Percentiles rank a stretch among this genome's conserved stretches.
Evolutionary conservation across 1,284 basidiomycete species (phyloP).

Genomic region (Trametes pubescens): DNA sequence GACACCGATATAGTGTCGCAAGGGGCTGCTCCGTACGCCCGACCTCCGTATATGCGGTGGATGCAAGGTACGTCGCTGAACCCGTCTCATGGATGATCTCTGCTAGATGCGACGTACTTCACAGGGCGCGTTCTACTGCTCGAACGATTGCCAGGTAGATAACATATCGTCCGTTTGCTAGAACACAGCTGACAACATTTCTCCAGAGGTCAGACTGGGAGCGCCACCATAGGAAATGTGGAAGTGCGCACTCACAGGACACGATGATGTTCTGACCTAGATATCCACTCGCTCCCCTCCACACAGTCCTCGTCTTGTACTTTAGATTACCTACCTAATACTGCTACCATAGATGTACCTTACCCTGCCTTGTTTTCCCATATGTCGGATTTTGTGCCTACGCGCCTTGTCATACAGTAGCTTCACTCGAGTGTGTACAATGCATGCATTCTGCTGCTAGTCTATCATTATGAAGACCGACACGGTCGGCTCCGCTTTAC

Average conservation of each 20-base stretch:
- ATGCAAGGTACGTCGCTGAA: slow-evolving; percentile 21
- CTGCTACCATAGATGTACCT: not conserved
- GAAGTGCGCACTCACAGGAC: slow-evolving; percentile 1
- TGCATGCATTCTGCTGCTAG: not conserved
- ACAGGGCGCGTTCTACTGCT: slow-evolving; percentile 38
- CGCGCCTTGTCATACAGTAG: not conserved
- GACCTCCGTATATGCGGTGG: slow-evolving; percentile 24
- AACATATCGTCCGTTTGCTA: not conserved
- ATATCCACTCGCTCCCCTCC: not conserved
- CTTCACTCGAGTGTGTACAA: not conserved
- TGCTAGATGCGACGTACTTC: not conserved
- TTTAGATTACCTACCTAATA: not conserved
- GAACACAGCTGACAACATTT: not conserved
- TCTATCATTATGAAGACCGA: not conserved
- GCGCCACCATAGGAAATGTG: slow-evolving; percentile 28
- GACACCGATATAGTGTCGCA: slow-evolving; percentile 12
- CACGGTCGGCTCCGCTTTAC: not conserved
- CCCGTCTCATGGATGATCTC: not conserved
- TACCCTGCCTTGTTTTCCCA: not conserved
- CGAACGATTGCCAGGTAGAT: slow-evolving; percentile 33
- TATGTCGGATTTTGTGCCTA: not conserved
- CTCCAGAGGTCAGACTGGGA: slow-evolving; percentile 35
- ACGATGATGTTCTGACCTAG: not conserved
- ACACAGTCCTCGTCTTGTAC: not conserved
- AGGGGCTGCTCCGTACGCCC: slow-evolving; percentile 22